Conservation (phyloP, 2,329 filamentous ascomycete genomes). For the Stagonosporopsis chrysanthemi region DNA sequence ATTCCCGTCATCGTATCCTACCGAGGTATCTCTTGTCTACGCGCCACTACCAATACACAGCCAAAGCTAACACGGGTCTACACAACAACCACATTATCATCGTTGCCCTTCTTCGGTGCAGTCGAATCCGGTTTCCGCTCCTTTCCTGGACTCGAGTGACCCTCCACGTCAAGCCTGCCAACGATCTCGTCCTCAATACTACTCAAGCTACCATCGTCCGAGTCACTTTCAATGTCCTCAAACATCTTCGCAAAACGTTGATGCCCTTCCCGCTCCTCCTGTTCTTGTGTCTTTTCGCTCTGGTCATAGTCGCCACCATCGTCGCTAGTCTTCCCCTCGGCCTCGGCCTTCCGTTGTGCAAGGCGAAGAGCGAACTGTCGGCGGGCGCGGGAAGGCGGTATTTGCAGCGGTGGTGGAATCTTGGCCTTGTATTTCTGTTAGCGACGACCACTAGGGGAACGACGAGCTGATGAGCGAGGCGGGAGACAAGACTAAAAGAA, state of each 20-base stretch:
- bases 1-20: conserved; percentile 13
- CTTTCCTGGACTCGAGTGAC: conserved; percentile 5
- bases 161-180: conserved; percentile 14
- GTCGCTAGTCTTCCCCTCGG: conserved; percentile 30
- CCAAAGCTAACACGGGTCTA: conserved; percentile 5
- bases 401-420: conserved; percentile 70
- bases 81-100: conserved; percentile 9
- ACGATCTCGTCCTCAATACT: conserved; percentile 18
- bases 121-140: conserved; percentile 5
- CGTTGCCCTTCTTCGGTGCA: conserved; percentile 1
- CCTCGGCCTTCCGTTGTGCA: conserved; percentile 57
- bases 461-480: conserved; percentile 17
- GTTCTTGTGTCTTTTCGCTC: conserved; percentile 29
- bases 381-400: conserved; percentile 84
- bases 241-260: conserved; percentile 46
- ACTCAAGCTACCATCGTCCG: conserved; percentile 29
- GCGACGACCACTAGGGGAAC: conserved; percentile 29
- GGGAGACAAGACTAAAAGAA: conserved; percentile 2
- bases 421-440: conserved; percentile 54
- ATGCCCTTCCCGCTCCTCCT: conserved; percentile 44
- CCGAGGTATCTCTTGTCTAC: conserved; percentile 19
- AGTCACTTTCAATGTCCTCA: conserved; percentile 44
- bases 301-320: conserved; percentile 28
- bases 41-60: conserved; percentile 19
- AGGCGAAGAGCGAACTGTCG: conserved; percentile 89